phyloP scores from a whole-genome alignment of 2,329 filamentous ascomycete species.

The Myriosclerotinia duriaeana region DNA sequence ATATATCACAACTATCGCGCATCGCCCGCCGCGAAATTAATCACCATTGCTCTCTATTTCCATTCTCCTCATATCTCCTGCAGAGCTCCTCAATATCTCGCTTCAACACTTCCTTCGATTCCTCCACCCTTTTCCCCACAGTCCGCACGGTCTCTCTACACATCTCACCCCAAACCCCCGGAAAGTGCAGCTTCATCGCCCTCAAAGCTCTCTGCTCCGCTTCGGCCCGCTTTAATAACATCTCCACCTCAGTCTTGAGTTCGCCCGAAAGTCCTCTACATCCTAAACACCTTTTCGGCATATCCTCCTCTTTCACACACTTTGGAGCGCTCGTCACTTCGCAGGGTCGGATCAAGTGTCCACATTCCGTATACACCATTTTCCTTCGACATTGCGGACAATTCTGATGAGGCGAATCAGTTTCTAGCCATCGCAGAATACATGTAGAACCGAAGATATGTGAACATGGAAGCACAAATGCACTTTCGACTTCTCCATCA shows the following conservation, averaged over 20 bases:
- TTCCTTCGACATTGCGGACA: conserved; percentile 35
- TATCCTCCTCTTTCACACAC: conserved; percentile 27
- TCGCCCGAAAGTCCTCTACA: conserved; percentile 29
- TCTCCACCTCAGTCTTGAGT: conserved; percentile 26
- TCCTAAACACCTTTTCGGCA: conserved; percentile 32
- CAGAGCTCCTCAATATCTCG: conserved; percentile 28
- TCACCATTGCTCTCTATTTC: conserved; percentile 33
- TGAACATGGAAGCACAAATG: conserved; percentile 32
- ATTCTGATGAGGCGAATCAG: conserved; percentile 30
- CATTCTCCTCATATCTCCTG: conserved; percentile 37
- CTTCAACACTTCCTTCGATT: conserved; percentile 28
- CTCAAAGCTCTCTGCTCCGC: conserved; percentile 28
- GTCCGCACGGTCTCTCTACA: conserved; percentile 23
- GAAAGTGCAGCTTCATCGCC: conserved; percentile 27
- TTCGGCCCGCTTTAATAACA: conserved; percentile 19
- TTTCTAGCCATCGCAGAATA: conserved; percentile 35
- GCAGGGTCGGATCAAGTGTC: conserved; percentile 31
- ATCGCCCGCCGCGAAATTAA: neutral
- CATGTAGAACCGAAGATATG: conserved; percentile 36
- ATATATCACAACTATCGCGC: neutral
- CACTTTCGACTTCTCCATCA: conserved; percentile 30
- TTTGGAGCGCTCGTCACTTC: conserved; percentile 18
- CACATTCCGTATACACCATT: conserved; percentile 35
- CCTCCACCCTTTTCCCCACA: conserved; percentile 29
- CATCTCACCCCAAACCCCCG: conserved; percentile 29